These are phyloP conservation scores for Allium fistulosum DNA, from an alignment of 106 monocot genomes.

Conservation along the genomic window DNA sequence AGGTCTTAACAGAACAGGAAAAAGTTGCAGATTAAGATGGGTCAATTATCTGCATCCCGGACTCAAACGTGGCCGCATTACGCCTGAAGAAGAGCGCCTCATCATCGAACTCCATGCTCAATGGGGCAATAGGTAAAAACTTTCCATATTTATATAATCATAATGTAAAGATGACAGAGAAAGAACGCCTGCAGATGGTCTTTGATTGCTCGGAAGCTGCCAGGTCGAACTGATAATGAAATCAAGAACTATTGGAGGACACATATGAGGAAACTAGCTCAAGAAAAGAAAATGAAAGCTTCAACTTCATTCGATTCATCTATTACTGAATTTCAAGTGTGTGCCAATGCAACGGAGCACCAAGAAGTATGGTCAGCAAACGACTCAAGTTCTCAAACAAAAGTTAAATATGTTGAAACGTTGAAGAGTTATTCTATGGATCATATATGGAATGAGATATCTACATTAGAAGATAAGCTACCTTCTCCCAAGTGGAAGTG, in stretches of 20 bases:
- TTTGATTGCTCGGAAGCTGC: constrained; percentile 54
- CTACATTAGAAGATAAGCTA: neutral
- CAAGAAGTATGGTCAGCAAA: neutral
- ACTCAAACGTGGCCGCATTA: constrained; percentile 66
- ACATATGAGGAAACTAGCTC: constrained; percentile 78
- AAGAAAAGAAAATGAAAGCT: constrained; percentile 34
- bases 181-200: constrained; percentile 44
- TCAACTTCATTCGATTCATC: constrained; percentile 18
- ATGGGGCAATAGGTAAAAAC: constrained; percentile 71
- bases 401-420: constrained; percentile 5
- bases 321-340: constrained; percentile 8
- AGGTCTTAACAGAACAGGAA: constrained; percentile 77
- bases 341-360: neutral
- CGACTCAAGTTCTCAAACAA: neutral
- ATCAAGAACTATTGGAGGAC: constrained; percentile 93
- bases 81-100: constrained; percentile 60
- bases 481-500: constrained; percentile 27
- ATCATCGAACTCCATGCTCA: constrained; percentile 59
- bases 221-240: constrained; percentile 78
- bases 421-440: constrained; percentile 49
- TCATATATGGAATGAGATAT: constrained; percentile 67
- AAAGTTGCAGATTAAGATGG: constrained; percentile 80
- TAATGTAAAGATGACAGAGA: neutral
- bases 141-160: neutral
- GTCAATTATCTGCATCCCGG: constrained; percentile 64